A percentile compares a stretch with the other conserved stretches of the same genome.
phyloP scores from a whole-genome alignment of 2,329 filamentous ascomycete genomes.

The Arthrobotrys entomopaga region DNA sequence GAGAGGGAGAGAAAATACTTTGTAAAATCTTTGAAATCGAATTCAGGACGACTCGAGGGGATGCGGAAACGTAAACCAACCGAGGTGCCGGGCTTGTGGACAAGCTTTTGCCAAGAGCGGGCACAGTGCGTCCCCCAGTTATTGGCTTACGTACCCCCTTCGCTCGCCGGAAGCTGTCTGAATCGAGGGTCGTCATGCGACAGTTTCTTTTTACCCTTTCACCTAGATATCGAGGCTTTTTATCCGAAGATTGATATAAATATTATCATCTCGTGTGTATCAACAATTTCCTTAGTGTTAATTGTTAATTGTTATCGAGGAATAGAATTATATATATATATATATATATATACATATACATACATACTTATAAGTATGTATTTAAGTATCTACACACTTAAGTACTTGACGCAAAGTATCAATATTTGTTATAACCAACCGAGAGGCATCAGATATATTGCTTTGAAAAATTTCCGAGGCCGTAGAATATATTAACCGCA shows the following conservation, averaged over 20 bases:
- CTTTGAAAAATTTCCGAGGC: too few species aligned
- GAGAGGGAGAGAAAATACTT: too few species aligned
- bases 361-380: not conserved
- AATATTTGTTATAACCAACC: too few species aligned
- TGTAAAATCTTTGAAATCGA: too few species aligned
- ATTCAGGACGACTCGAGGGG: not conserved
- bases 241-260: too few species aligned
- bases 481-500: not conserved
- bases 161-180: not conserved
- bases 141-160: conserved; percentile 39
- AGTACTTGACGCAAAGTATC: too few species aligned
- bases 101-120: conserved; percentile 55
- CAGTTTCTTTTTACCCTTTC: not conserved
- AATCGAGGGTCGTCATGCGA: not conserved
- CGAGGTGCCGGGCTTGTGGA: conserved; percentile 3
- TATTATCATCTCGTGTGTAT: too few species aligned
- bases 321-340: not conserved
- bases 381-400: too few species aligned
- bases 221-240: too few species aligned
- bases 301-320: too few species aligned
- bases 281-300: too few species aligned
- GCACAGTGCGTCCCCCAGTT: not conserved
- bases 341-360: not conserved
- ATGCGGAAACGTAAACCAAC: conserved; percentile 13
- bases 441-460: too few species aligned